Evolutionary conservation across 2,329 filamentous ascomycete genomes (phyloP), one percentile per base, ranked within the genome.

Genomic region (Ilyonectria robusta): DNA sequence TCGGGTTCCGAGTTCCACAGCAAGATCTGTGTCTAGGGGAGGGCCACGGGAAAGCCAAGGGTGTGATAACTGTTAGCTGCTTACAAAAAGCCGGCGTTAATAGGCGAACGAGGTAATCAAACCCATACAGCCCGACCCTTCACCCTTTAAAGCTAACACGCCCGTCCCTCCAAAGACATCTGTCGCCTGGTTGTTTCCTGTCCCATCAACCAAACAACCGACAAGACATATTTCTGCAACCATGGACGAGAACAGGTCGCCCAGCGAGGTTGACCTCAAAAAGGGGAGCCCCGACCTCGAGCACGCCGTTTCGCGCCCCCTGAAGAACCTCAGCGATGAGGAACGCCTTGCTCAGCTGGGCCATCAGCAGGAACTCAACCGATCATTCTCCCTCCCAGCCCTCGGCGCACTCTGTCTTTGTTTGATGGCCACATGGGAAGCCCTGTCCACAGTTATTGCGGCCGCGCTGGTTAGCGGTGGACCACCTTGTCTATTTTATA

Each of bases 401-500:
- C 44, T 65, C 3, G 57, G 57, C 17, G 57, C 62, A 3, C 44
- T 65, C 5, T 65, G 62, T 17, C 33, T 65, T 1, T 65, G 62
- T 37, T 23, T 65, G 33, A 65, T 65, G 62, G 62, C 62, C 13
- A 65, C 62, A 37, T 65, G 62, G 62, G 62, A 65, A 29, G 57
- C 62, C 6, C 19, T 65, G 1, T 60, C 57, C 6, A 65, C 62
- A 15, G 62, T 65, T 2, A 65, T 65, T 33, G 50, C 62, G n/a
- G 48, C 62, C 2, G 62, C 62, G 6, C 29, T 65, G 33, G 33
- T 65, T 5, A 31, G 19, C 35, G 62, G 62, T 15, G 62, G 62
- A 17, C 58, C 58, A 1, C 64, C 64, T 11, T 65, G 62, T 33
- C n/a, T 66, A 15, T 66, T 62, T 15, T 66, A 54, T 66, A 84